Evolutionary conservation across 805 yeast genomes (phyloP), one percentile per base, ranked within the genome.

Genomic region (Aciculoconidium aculeatum): DNA sequence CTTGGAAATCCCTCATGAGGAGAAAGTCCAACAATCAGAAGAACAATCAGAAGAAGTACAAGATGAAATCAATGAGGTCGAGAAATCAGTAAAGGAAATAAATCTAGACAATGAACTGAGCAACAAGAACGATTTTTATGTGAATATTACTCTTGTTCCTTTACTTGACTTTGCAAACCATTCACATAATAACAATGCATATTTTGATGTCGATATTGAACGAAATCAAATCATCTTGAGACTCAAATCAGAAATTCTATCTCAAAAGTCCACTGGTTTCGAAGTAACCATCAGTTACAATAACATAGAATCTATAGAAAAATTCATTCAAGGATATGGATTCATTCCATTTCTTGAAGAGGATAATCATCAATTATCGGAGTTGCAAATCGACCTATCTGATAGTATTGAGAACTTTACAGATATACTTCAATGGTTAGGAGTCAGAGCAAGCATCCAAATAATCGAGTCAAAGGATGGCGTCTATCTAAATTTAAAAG

Each of bases 141-240:
- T 70, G 4, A 67, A 71, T 28, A 63, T 76, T 0, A 69, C 83
- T 0, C 47, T 80, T 31, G 83, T 80, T 1, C 87, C 90, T 1
- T 36, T 77, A 1, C 42, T 80, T 17, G 90, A 80, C 49, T 80
- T 72, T 61, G 81, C 70, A 5, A 80, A 80, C 47, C 90, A 80
- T 46, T 53, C 58, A 23, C 60, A 58, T 33, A 21, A 41, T 15
- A 55, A 58, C 25, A 77, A 76, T 49, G 72, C 81, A 0, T 65
- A 58, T 40, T 80, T 78, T 51, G 90, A 77, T 43, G 59, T 73
- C n/a, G 80, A 75, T 47, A 51, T 63, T 6, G 17, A 26, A 0
- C 63, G 53, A 4, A 44, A 55, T 4, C 78, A 73, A 28, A 53
- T 74, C 4, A 17, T 75, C 0, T 50, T 76, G 25, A 49, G 33